phyloP scores from a whole-genome alignment of 805 yeast genomes.

The Ogataea methanolica region DNA sequence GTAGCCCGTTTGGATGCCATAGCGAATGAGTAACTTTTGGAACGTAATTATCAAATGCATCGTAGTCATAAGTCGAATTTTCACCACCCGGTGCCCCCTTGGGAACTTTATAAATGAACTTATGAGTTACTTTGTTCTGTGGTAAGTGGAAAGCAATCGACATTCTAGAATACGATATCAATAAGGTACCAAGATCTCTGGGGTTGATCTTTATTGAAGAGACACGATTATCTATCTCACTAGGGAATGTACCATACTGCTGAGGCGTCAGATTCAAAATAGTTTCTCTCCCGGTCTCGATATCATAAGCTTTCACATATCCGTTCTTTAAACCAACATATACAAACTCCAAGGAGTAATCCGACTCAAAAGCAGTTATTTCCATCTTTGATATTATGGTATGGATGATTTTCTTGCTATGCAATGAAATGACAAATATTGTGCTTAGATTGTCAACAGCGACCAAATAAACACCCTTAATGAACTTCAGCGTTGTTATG shows the following conservation, averaged over 20 bases:
- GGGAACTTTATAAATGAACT: constrained; percentile 58
- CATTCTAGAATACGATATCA: constrained; percentile 66
- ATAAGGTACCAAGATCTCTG: constrained; percentile 73
- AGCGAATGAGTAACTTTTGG: constrained; percentile 43
- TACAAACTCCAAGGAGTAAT: constrained; percentile 87
- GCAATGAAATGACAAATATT: constrained; percentile 66
- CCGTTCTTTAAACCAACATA: constrained; percentile 80
- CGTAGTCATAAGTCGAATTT: constrained; percentile 28
- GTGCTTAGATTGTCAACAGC: constrained; percentile 60
- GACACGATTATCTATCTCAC: constrained; percentile 50
- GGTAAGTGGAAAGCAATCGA: constrained; percentile 68
- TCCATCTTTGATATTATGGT: constrained; percentile 59
- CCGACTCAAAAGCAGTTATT: constrained; percentile 67
- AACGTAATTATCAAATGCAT: constrained; percentile 20
- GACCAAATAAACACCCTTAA: constrained; percentile 78
- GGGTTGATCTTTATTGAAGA: constrained; percentile 76
- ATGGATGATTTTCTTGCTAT: constrained; percentile 54
- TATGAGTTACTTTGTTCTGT: constrained; percentile 50
- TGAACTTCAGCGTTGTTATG: constrained; percentile 55
- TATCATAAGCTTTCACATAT: constrained; percentile 63
- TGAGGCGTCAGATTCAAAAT: constrained; percentile 65
- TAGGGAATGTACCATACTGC: constrained; percentile 59
- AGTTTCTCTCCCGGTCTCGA: constrained; percentile 69
- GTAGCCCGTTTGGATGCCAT: constrained; percentile 93
- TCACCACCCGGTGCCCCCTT: constrained; percentile 74